Evolutionary conservation across 1,139 yeast species (phyloP), one percentile per base, ranked within the genome.

Genomic region (Magnusiomyces magnusii): DNA sequence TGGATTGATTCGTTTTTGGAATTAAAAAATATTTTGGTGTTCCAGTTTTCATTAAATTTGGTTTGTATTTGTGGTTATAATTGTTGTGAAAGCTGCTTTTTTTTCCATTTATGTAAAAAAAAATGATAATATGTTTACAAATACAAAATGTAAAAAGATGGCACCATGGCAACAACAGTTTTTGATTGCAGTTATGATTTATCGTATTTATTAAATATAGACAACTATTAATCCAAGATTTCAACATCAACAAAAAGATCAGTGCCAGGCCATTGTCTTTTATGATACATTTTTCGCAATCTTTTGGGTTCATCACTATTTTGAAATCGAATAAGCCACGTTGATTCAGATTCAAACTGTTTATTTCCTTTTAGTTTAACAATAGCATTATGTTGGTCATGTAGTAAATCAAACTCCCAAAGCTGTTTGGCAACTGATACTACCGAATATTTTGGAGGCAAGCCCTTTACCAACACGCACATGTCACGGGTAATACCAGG

Each of bases 271-370:
- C 77, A 73, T 24, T 67, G 67, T 56, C 74, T 76, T 3, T 85
- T 84, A 68, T 86, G 81, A 67, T 75, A 79, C 61, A 79, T 79
- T 17, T 82, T 69, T 1, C 80, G 81, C 63, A 85, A 82, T 55
- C 86, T 68, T 39, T 65, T 67, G 0, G 91, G 86, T 63, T 81
- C 82, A 2, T 71, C 68, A n/a, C 67, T 68, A 62, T 76, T 76
- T 17, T 74, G 73, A 67, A 86, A 85, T 53, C 80, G 71, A 3
- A 86, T 69, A 15, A 85, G 69, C 65, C 76, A 76, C 17, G 76
- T 73, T 13, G 71, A 66, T 1, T 75, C 68, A 3, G 73, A 74
- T 17, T 73, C 68, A 23, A 63, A 57, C 49, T 69, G 60, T 53
- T 65, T 65, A 27, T 68, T 63, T 49, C 68, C 63, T 2, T 73